phyloP scores from a whole-genome alignment of 225 moss, liverwort and hornwort genomes.

The Marchantia paleacea region DNA sequence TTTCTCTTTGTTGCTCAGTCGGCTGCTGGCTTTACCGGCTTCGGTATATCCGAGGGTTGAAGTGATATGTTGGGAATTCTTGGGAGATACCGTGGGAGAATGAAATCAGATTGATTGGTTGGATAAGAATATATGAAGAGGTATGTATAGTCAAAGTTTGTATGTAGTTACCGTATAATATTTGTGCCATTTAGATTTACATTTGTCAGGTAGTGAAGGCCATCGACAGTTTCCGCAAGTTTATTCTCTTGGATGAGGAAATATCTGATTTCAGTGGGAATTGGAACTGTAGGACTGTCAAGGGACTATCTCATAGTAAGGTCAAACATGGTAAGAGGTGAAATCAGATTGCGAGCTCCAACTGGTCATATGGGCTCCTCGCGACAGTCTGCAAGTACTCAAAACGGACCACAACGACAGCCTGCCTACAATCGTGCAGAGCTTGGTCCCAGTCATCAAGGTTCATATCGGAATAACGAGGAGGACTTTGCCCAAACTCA shows the following conservation, averaged over 20 bases:
- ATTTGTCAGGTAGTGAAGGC: not conserved
- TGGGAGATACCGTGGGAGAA: conserved; percentile 31
- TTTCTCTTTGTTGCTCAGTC: conserved; percentile 26
- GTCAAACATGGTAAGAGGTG: too few relatives aligned
- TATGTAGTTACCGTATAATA: not conserved
- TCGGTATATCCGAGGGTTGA: conserved; percentile 24
- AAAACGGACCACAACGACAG: not conserved
- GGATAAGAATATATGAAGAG: conserved; percentile 41
- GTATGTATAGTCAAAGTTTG: conserved; percentile 22
- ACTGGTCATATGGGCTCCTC: too few relatives aligned
- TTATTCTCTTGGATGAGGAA: not conserved
- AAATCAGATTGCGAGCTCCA: too few relatives aligned
- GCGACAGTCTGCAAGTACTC: not conserved
- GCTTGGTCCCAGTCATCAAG: not conserved
- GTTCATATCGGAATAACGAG: not conserved
- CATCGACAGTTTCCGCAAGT: not conserved
- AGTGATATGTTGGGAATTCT: conserved; percentile 32
- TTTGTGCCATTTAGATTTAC: not conserved
- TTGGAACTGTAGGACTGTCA: not conserved
- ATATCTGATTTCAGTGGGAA: not conserved
- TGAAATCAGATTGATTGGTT: conserved; percentile 41
- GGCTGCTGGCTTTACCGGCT: conserved; percentile 20
- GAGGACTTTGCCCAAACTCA: conserved; percentile 16
- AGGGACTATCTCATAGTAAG: conserved; percentile 1
- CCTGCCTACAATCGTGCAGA: not conserved